Evolutionary conservation across 2,329 filamentous ascomycete species (phyloP), one percentile per base, ranked within the genome.

Genomic region (Microdochium trichocladiopsis): DNA sequence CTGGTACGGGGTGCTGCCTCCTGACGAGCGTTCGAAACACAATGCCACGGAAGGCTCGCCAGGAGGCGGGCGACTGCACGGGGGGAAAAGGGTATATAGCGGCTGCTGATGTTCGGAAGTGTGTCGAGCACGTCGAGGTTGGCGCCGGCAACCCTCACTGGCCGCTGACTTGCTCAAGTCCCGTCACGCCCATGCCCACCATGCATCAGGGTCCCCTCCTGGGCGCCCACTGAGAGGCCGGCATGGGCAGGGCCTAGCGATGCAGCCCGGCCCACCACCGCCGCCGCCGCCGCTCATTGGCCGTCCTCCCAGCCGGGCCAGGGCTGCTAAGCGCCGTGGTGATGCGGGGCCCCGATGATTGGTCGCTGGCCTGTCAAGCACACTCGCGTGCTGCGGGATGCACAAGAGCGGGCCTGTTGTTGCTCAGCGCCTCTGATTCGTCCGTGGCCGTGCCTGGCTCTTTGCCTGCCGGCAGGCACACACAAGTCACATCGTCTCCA

Each of bases 11-110:
- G 71, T 45, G 41, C 41, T 45, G 41, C 70, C 72, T 75, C 71
- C 72, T 74, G 66, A 64, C 64, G 68, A 68, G 66, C 62, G 69
- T 64, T 68, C 73, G 74, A 78, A 78, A 79, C 76, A 73, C 72
- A 69, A 21, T 22, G 18, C 41, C n/a, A 45, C 12, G n/a, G 41
- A 45, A 18, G 41, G 41, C 41, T 45, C 21, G 41, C 12, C 41
- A 45, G 41, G 41, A 45, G 41, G 41, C 41, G n/a, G 21, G 41
- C 41, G 41, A 45, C 41, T 22, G 41, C 18, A 45, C 70, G 71
- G 72, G 69, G 67, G 64, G 63, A 65, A 71, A 70, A 69, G 69
- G 72, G 77, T 80, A 80, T 79, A 79, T 80, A 79, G 76, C 75
- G 75, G 73, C 70, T 77, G 73, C 67, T 78, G 75, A 78, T 68